Evolutionary conservation across 2,329 filamentous ascomycete species (phyloP), one percentile per base, ranked within the genome.

Genomic region (Ascochyta pisi): DNA sequence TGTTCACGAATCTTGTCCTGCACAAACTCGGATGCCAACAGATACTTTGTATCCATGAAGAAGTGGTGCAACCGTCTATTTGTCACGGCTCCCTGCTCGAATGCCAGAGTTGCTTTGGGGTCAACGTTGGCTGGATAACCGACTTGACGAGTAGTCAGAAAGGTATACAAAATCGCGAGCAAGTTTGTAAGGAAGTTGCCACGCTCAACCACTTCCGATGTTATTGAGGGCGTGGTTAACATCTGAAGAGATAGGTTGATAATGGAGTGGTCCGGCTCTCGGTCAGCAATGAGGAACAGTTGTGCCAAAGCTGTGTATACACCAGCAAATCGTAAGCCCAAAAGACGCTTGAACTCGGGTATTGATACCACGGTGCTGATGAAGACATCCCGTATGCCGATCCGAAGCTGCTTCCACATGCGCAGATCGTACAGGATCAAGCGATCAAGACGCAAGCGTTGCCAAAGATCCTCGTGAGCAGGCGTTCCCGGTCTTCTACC

Each of bases 21-120:
- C 2, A 98, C 92, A 72, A 96, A 91, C 27, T 91, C 86, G 0
- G 93, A 96, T 38, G 89, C 87, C 60, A 98, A 91, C 0, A 99
- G 85, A 76, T 95, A 96, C 67, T 92, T 92, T 63, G 98, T 82
- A 73, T 99, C 95, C 56, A 93, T 84, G 78, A 98, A 99, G 80
- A 99, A 99, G 75, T 98, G 95, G 70, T 97, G 97, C 83, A 99
- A 92, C 31, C 95, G 87, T 43, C 95, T 84, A 73, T 99, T 99
- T 0, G 93, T 96, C 15, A 98, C 92, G 1, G 94, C 95, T 1
- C 95, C 95, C 31, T 92, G 90, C 73, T 99, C 95, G 68, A 98
- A 96, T 0, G 92, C 92, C 43, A 99, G 82, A 1, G 92, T 92
- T 2, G 92, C 94, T 65, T 88, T 89, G 0, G 91, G 89, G 53